These are phyloP conservation scores for Neolentinus lepideus DNA, from an alignment of 1,284 basidiomycete species.

Conservation along the genomic window DNA sequence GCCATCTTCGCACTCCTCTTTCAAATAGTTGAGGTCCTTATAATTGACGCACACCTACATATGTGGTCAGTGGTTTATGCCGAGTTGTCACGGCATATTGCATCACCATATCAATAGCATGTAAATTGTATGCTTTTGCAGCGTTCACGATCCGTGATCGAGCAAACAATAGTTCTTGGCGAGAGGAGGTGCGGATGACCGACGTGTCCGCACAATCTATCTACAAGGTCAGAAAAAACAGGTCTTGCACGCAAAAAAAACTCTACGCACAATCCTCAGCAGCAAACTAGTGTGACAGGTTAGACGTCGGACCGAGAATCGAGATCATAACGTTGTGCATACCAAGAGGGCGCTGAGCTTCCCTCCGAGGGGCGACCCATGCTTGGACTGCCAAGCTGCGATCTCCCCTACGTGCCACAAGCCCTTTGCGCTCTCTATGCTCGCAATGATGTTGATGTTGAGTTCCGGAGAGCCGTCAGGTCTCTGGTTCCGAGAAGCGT, in stretches of 20 bases:
- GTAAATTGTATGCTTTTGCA: constrained; percentile 79
- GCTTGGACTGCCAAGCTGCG: constrained; percentile 50
- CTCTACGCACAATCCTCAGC: constrained; percentile 74
- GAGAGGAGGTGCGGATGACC: constrained; percentile 71
- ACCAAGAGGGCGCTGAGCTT: constrained; percentile 48
- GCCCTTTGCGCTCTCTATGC: constrained; percentile 73
- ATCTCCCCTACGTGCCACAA: constrained; percentile 56
- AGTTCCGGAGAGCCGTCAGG: constrained; percentile 9
- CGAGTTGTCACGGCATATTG: constrained; percentile 18
- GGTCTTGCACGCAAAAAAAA: too few relatives aligned
- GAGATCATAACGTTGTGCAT: constrained; percentile 17
- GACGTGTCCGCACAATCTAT: constrained; percentile 85
- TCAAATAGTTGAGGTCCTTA: constrained; percentile 65
- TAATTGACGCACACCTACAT: constrained; percentile 84
- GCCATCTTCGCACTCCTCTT: constrained; percentile 76
- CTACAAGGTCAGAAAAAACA: constrained; percentile 1
- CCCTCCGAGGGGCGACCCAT: constrained; percentile 37
- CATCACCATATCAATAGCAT: constrained; percentile 83
- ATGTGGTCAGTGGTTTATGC: background rate
- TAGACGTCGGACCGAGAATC: constrained; percentile 3
- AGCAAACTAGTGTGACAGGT: constrained; percentile 54
- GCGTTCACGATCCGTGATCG: constrained; percentile 81
- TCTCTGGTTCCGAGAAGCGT: constrained; percentile 12
- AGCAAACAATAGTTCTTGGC: constrained; percentile 77
- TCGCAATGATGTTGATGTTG: constrained; percentile 56